Evolutionary conservation across 2,329 filamentous ascomycete species (phyloP), one percentile per base, ranked within the genome.

Genomic region (Purpureocillium takamizusanense): DNA sequence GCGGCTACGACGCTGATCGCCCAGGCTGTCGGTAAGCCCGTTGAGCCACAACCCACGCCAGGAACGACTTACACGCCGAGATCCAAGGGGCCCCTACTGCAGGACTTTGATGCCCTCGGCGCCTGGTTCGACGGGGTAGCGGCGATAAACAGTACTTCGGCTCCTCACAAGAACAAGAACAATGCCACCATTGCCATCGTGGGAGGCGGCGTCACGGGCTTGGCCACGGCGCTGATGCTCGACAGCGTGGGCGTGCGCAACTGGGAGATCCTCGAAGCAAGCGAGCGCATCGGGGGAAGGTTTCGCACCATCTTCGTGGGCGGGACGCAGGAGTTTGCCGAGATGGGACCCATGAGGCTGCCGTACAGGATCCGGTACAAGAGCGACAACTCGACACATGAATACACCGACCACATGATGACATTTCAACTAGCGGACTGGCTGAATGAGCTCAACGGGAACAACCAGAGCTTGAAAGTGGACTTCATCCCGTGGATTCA

Each of bases 341-440:
- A 68, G 41, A 63, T 68, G 55, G 65, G 65, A 0, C 63, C 64
- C 1, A 67, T 67, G 65, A 57, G 65, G 2, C 62, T 67, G 36
- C 64, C 65, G 0, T 54, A 63, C 17, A 55, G 52, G 32, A 55
- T 65, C 35, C 61, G 55, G 1, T 64, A 66, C 38, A 46, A 56
- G 1, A 59, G 61, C 32, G 62, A 54, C 5, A 65, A 66, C 33
- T 57, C 63, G 39, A 67, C 62, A 0, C 51, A 65, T 5, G 48
- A 60, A 18, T 61, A 66, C 40, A 57, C 58, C 36, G 64, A 67
- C 35, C 63, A 67, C 37, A 56, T 53, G 18, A 60, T 67, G 54
- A 57, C 63, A 2, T 67, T 65, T 31, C 60, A 67, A 44, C 49
- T 67, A 7, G 62, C 57, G 3, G 56, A 56, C 7, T 51, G 54